Conservation (phyloP, 305 asterid species). For the Fraxinus velutina region DNA sequence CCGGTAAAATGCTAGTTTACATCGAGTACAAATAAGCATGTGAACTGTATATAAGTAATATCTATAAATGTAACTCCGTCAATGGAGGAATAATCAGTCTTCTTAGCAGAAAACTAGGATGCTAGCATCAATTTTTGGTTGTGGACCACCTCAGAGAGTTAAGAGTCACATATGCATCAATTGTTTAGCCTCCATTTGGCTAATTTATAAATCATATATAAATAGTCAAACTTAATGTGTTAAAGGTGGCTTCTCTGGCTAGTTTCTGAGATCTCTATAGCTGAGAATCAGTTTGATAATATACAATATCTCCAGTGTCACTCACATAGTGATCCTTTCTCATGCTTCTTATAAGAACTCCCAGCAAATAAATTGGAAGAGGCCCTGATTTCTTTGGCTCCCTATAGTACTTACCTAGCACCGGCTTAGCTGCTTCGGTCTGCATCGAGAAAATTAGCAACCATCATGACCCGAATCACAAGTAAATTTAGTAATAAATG, state of each 20-base stretch:
- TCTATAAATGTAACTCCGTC: conserved; percentile 25
- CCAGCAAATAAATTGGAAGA: conserved; percentile 61
- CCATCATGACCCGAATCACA: not conserved
- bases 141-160: conserved; percentile 15
- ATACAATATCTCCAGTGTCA: conserved; percentile 71
- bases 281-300: conserved; percentile 65
- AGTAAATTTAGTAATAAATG: not conserved
- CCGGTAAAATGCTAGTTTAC: not conserved
- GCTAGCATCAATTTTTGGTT: conserved; percentile 8
- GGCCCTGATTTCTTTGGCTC: conserved; percentile 78
- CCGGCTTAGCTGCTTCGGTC: conserved; percentile 82
- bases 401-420: conserved; percentile 67
- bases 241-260: not conserved
- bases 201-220: not conserved
- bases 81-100: conserved; percentile 2
- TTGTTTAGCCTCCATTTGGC: not conserved
- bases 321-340: conserved; percentile 78
- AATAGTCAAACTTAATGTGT: not conserved
- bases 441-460: conserved; percentile 26
- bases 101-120: not conserved
- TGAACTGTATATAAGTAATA: not conserved
- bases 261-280: conserved; percentile 31
- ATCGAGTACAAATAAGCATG: not conserved
- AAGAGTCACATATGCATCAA: conserved; percentile 14
- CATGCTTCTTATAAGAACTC: conserved; percentile 58